Evolutionary conservation across 2,329 filamentous ascomycete species (phyloP), one percentile per base, ranked within the genome.

Genomic region (Amesomyces nigricolor): DNA sequence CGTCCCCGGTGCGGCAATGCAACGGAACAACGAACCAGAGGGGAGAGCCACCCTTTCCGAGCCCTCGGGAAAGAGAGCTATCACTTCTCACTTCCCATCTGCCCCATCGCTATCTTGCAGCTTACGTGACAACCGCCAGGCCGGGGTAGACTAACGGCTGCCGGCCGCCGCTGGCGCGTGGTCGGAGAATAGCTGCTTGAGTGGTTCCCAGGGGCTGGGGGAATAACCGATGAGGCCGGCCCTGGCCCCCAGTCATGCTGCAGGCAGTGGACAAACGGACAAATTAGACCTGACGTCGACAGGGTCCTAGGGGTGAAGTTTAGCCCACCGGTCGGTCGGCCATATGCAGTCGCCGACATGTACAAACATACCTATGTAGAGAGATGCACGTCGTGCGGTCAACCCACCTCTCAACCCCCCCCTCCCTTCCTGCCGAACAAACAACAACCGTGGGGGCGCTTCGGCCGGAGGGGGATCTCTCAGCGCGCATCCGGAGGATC

Each of bases 391-490:
- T 14, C 19, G 16, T 49, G 54, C 46, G 47, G 39, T 50, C 17
- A 22, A 37, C 3, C 16, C 49, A 50, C 32, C 22, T 40, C 7
- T n/a, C 17, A 32, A 14, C 29, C 8, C 29, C 17, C 16, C 9
- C 22, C 29, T 42, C 35, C 26, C 17, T 29, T 26, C 17, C 17
- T 26, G 26, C n/a, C 54, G 42, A 49, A 40, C 38, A 45, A 35
- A 35, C 32, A 10, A 13, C 22, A 13, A n/a, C 30, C 26, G 46
- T 47, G 44, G 39, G 45, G 39, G 26, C 16, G 14, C 56, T 54
- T 58, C 51, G 56, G 56, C 56, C 56, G 56, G 37, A 53, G 54
- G 17, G 51, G n/a, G 30, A 6, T n/a, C 29, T 14, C 43, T 13
- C 10, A 35, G n/a, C 5, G 37, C 17, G 43, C 17, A 37, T 47